Evolutionary conservation across 164 flowering plant species (phyloP).

Genomic region (Euptelea pleiosperma): DNA sequence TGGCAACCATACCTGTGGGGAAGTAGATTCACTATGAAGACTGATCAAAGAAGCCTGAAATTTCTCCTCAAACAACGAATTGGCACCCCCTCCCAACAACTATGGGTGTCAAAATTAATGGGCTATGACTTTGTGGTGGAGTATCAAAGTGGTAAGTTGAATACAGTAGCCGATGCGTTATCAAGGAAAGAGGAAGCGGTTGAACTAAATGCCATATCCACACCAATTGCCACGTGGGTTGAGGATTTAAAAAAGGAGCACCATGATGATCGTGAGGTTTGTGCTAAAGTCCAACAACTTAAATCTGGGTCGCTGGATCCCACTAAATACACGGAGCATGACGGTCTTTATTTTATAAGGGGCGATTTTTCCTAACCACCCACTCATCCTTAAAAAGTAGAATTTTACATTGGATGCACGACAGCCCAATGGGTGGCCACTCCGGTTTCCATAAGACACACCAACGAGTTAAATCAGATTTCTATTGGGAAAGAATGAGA

Average conservation of each 20-base stretch:
- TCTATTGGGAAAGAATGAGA: neutral
- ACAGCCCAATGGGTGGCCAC: neutral
- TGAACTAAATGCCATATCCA: neutral
- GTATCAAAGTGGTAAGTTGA: neutral
- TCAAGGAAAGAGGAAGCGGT: neutral
- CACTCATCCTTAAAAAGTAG: neutral
- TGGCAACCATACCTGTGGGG: constrained; percentile 13
- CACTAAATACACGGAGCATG: neutral
- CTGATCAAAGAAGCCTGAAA: constrained; percentile 15
- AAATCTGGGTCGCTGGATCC: neutral
- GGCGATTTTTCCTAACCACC: neutral
- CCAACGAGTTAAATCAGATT: neutral
- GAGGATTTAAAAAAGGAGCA: neutral
- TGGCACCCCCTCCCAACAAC: neutral
- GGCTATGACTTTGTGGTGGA: constrained; percentile 11
- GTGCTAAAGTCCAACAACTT: neutral
- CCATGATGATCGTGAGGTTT: neutral
- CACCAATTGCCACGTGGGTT: neutral
- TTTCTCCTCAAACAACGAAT: constrained; percentile 2
- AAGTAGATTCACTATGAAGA: neutral
- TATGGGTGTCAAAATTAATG: constrained; percentile 6
- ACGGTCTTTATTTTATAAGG: neutral
- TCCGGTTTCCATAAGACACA: neutral
- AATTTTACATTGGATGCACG: neutral
- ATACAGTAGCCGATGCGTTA: constrained; percentile 10